phyloP scores from a whole-genome alignment of 306 rosid genomes.

The Cyclanthera cordifolia region DNA sequence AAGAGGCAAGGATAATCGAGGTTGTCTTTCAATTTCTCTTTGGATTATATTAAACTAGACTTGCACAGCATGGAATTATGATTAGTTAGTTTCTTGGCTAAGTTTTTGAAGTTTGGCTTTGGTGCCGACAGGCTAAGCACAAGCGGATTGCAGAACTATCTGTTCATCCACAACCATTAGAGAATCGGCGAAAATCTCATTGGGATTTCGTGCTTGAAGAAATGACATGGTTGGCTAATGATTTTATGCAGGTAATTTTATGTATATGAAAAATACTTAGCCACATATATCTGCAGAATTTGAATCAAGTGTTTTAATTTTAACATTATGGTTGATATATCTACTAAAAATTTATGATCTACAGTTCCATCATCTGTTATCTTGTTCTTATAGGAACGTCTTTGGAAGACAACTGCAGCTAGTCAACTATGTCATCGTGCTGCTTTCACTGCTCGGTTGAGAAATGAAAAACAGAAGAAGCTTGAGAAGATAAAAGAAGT shows the following conservation, averaged over 20 bases:
- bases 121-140: constrained; percentile 59
- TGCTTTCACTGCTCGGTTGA: constrained; percentile 55
- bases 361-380: constrained; percentile 8
- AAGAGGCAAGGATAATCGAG: constrained; percentile 81
- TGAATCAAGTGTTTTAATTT: neutral
- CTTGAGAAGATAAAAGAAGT: constrained; percentile 41
- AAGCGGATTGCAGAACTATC: constrained; percentile 90
- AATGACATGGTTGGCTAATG: constrained; percentile 98
- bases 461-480: constrained; percentile 45
- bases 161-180: constrained; percentile 39
- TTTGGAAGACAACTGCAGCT: constrained; percentile 89
- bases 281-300: neutral
- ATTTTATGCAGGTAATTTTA: constrained; percentile 78
- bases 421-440: constrained; percentile 60
- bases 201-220: constrained; percentile 97
- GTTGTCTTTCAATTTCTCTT: constrained; percentile 26
- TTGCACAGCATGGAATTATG: too few relatives aligned
- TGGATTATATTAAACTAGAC: constrained; percentile 12
- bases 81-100: constrained; percentile 11
- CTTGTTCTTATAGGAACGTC: constrained; percentile 61
- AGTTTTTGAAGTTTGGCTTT: constrained; percentile 21
- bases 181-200: constrained; percentile 49
- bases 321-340: neutral
- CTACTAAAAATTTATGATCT: neutral
- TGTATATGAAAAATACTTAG: neutral